phyloP scores from a whole-genome alignment of 2,329 filamentous ascomycete genomes.

The Pestalotiopsis fici region DNA sequence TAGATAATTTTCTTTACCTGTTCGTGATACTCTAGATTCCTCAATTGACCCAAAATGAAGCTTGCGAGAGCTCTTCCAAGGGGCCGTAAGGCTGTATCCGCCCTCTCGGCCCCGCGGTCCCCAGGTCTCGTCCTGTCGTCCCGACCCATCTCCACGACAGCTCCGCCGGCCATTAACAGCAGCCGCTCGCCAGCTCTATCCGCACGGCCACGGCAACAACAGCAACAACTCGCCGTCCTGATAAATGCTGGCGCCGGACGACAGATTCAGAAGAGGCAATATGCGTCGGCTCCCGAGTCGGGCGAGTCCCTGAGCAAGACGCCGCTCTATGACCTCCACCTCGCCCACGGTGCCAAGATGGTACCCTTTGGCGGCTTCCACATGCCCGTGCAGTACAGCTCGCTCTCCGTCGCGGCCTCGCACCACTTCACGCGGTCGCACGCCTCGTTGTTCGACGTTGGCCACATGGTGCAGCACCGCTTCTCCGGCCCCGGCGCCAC shows the following conservation, averaged over 20 bases:
- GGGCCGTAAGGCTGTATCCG: not conserved
- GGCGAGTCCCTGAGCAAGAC: constrained; percentile 55
- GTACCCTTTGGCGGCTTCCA: constrained; percentile 92
- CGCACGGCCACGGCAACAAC: not conserved
- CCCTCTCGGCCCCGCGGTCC: constrained; percentile 6
- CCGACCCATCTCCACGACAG: not conserved
- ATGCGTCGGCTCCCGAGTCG: constrained; percentile 19
- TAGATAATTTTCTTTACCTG: not conserved
- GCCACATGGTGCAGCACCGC: constrained; percentile 93
- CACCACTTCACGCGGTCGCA: constrained; percentile 88
- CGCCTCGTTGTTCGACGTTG: constrained; percentile 92
- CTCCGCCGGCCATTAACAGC: not conserved
- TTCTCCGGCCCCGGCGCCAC: constrained; percentile 80
- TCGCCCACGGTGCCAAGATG: constrained; percentile 84
- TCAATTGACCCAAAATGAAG: constrained; percentile 23
- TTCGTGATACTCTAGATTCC: not conserved
- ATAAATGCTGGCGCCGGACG: not conserved
- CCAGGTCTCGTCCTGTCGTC: not conserved
- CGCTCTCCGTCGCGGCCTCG: constrained; percentile 76
- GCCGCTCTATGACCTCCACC: constrained; percentile 76
- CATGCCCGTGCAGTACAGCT: constrained; percentile 90
- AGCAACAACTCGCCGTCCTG: not conserved
- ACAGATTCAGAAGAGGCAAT: constrained; percentile 14
- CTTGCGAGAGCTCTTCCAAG: constrained; percentile 6
- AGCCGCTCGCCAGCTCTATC: not conserved